Evolutionary conservation across 2,329 filamentous ascomycete species (phyloP).

Genomic region (Rutstroemia sydowiana): DNA sequence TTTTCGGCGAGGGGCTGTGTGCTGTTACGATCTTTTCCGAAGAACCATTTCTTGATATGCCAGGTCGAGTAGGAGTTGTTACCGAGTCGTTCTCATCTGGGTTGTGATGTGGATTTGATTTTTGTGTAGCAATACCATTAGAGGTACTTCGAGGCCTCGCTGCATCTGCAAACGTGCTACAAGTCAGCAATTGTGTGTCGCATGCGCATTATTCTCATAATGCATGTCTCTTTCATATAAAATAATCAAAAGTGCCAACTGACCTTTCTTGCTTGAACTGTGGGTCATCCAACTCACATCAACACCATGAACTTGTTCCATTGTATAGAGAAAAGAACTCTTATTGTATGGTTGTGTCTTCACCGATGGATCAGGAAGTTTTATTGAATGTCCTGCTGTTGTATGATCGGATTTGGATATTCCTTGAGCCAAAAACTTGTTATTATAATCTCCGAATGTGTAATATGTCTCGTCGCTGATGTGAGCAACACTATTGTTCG

Average conservation of each 20-base stretch:
- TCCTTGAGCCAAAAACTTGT: neutral
- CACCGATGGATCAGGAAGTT: neutral
- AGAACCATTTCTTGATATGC: constrained; percentile 20
- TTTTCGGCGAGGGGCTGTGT: constrained; percentile 22
- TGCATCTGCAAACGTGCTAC: neutral
- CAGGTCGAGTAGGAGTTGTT: constrained; percentile 15
- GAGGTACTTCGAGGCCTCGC: constrained; percentile 5
- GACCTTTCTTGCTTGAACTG: constrained; percentile 25
- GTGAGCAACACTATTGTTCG: constrained; percentile 7
- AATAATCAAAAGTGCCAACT: too few species aligned
- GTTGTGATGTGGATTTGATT: neutral
- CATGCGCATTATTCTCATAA: too few species aligned
- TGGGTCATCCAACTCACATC: constrained; percentile 31
- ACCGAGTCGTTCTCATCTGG: neutral
- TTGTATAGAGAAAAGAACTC: constrained; percentile 12
- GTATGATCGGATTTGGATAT: neutral
- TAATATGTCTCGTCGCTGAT: constrained; percentile 7
- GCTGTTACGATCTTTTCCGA: constrained; percentile 21
- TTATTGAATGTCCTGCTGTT: neutral
- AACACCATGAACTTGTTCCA: constrained; percentile 30
- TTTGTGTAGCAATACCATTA: neutral
- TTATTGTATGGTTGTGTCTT: neutral
- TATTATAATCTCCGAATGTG: neutral
- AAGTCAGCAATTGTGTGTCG: neutral
- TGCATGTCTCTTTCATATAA: too few species aligned